Evolutionary conservation across 768 basidiomycete species (phyloP), one percentile per base, ranked within the genome.

Genomic region (Tulasnella calospora): DNA sequence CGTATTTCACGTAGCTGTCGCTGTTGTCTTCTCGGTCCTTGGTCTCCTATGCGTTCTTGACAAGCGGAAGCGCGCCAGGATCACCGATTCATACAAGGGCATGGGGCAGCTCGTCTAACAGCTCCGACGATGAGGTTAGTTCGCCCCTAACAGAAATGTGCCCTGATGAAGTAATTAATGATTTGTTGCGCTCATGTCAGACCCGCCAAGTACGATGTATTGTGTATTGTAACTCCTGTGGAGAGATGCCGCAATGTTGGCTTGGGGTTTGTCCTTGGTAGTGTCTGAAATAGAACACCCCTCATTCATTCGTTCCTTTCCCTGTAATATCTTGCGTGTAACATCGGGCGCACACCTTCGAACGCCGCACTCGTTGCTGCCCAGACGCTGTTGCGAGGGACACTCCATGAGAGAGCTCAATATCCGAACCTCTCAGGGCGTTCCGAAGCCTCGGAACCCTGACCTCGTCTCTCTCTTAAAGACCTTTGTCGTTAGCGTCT

Each of bases 71-170:
- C 71, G 71, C 38, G 19, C 71, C 36, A 72, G 71, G 44, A 72
- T 72, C 33, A 72, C 71, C 23, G 71, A 72, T 46, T 72, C 71
- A 27, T 72, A 72, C 38, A 72, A 72, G 71, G 30, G 71, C 12
- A 46, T 72, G 38, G 71, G 71, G 6, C 44, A 72, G 44, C 71
- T 46, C 36, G 38, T 46, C 12, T 72, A 46, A 72, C 23, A n/a
- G 44, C 17, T 15, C 21, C 12, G 36, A 41, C 33, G 17, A 33
- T 23, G 36, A 72, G 38, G 71, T 72, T 13, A 27, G 71, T 72
- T 21, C 41, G 36, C 44, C 5, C n/a, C 38, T 36, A 3, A n/a
- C 9, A n/a, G 23, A 27, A 72, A 41, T 40, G 21, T 41, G 23
- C 71, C n/a, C 71, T 35, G 30, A 67, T 67, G 33, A 30, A 17